Evolutionary conservation across 257 asterid species (phyloP), one percentile per base, ranked within the genome.

Genomic region (Linaria vulgaris): DNA sequence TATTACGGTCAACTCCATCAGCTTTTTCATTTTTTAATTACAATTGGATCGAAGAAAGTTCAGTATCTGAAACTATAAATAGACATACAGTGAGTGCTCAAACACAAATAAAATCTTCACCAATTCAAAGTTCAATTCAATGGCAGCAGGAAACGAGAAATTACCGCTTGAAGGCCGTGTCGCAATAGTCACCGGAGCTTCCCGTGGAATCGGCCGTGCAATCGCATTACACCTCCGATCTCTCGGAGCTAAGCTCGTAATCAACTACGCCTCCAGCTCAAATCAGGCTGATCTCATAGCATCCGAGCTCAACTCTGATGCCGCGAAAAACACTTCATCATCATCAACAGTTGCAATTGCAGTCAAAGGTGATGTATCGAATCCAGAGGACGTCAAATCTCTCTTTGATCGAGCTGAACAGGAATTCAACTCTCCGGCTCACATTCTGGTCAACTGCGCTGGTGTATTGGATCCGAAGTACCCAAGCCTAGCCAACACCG

Each of bases 371-470:
- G 78, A 86, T 8, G 38, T 86, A 5, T 79, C 95, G 19, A 80
- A 79, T 3, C 85, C 90, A 9, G 75, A 19, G 2, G 80, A 83
- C 56, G 95, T 85, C 10, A 85, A 77, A 53, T 31, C 79, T 51
- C 83, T 85, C 13, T 85, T 85, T 74, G 90, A 83, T 61, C 48
- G 63, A 9, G 86, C 88, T 5, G 90, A 85, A 63, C 30, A 78
- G 0, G 70, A 74, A 0, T 85, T 85, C 69, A 43, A 66, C 8
- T 67, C 90, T 17, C 74, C 80, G 1, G 71, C 71, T 25, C 74
- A 77, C 60, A 79, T 85, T 57, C 68, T 85, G 9, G 80, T 85
- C 66, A 83, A 85, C 61, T 75, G 69, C 3, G 88, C 90, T 25
- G 90, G 82, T 6, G 80, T 85, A 0, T 16, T 73, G 9, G 83